Conservation (phyloP, 1,139 yeast genomes). For the Sugiyamaella pinicola region DNA sequence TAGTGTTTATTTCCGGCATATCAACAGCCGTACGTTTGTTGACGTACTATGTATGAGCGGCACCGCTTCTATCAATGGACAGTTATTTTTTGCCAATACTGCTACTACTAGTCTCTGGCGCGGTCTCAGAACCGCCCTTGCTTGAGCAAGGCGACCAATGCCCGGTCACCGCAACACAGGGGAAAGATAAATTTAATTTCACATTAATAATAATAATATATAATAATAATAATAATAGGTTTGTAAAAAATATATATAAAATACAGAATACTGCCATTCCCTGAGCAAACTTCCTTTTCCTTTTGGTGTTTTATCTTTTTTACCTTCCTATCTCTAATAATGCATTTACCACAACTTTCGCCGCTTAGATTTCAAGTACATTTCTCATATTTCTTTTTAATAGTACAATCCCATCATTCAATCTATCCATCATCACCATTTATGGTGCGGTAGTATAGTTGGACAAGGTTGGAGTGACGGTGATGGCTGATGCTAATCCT, state of each 20-base stretch:
- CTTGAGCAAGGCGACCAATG: too few relatives aligned
- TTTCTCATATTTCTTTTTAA: not conserved
- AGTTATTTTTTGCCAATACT: too few relatives aligned
- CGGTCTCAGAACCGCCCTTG: too few relatives aligned
- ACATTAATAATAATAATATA: not conserved
- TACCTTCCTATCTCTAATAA: not conserved
- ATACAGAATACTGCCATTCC: not conserved
- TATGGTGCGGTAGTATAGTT: slow-evolving; percentile 37
- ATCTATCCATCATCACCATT: slow-evolving; percentile 8
- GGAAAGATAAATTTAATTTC: not conserved
- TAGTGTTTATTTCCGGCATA: too few relatives aligned
- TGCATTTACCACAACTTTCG: not conserved
- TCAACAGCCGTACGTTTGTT: too few relatives aligned
- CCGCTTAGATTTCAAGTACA: not conserved
- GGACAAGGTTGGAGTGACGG: slow-evolving; percentile 37
- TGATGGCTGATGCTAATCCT: slow-evolving; percentile 39
- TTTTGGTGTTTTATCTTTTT: not conserved
- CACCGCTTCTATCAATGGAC: too few relatives aligned
- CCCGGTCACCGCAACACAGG: too few relatives aligned
- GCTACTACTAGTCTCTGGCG: too few relatives aligned
- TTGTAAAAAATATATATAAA: slow-evolving; percentile 2
- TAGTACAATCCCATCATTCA: slow-evolving; percentile 1
- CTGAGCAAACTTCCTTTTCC: not conserved
- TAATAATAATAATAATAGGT: slow-evolving; percentile 11
- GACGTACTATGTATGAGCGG: too few relatives aligned